These are phyloP conservation scores for Clavariopsis aquatica DNA, from an alignment of 495 filamentous ascomycete species.

Conservation along the genomic window DNA sequence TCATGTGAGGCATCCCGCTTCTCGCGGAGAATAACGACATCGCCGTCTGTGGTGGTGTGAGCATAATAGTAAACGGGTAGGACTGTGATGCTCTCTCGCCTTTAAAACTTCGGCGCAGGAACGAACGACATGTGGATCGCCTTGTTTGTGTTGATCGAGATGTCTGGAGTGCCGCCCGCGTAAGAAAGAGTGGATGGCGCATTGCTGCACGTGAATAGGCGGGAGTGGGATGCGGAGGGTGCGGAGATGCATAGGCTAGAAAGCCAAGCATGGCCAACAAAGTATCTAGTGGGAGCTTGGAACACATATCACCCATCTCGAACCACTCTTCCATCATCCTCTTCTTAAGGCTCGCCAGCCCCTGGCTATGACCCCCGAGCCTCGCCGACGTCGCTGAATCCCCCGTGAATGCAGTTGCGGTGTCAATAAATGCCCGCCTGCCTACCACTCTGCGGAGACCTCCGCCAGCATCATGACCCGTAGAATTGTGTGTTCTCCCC, in stretches of 20 bases:
- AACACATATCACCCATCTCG: not conserved
- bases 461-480: slow-evolving; percentile 46
- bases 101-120: slow-evolving; percentile 23
- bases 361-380: not conserved
- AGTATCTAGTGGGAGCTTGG: too few species aligned
- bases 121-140: slow-evolving; percentile 12
- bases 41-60: slow-evolving; percentile 51
- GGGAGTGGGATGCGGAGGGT: not conserved
- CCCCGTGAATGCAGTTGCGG: not conserved
- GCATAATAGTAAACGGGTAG: not conserved
- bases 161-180: not conserved
- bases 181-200: slow-evolving; percentile 8
- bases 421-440: not conserved
- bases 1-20: slow-evolving; percentile 43
- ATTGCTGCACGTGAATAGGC: slow-evolving; percentile 20
- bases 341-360: not conserved
- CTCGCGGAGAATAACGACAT: slow-evolving; percentile 57
- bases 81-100: slow-evolving; percentile 7
- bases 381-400: not conserved
- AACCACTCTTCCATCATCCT: not conserved
- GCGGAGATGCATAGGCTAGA: not conserved
- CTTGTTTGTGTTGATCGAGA: not conserved
- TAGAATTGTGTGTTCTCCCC: slow-evolving; percentile 45
- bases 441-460: not conserved
- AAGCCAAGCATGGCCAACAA: not conserved